Conservation (phyloP, 1,139 yeast genomes). For the Magnusiomyces tetraspermus region DNA sequence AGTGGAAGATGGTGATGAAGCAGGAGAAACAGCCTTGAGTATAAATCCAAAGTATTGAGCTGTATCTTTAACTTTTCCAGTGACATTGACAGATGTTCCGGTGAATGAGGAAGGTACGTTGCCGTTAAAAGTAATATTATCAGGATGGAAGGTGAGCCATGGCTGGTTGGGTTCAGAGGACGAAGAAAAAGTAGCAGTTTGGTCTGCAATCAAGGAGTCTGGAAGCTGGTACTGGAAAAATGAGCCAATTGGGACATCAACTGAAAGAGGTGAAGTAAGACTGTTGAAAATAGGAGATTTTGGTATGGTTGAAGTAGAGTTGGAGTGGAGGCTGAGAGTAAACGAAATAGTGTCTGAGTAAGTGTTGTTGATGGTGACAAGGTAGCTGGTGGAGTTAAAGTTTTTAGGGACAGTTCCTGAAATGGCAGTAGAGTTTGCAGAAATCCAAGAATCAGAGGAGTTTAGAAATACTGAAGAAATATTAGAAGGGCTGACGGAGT, state of each 20-base stretch:
- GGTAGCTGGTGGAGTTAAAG: slow-evolving; percentile 33
- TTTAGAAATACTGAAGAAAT: slow-evolving; percentile 46
- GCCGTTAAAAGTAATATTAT: slow-evolving; percentile 10
- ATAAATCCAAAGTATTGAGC: background rate
- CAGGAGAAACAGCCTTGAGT: background rate
- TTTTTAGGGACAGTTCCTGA: slow-evolving; percentile 48
- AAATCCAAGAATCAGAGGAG: slow-evolving; percentile 41
- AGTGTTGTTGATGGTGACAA: slow-evolving; percentile 49
- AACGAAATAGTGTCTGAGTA: slow-evolving; percentile 57
- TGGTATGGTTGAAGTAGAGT: background rate
- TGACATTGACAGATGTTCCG: slow-evolving; percentile 11
- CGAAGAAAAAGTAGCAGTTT: slow-evolving; percentile 2
- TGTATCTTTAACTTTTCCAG: background rate
- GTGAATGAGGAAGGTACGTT: slow-evolving; percentile 10
- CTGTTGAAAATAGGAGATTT: slow-evolving; percentile 8
- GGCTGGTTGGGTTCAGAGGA: slow-evolving; percentile 9
- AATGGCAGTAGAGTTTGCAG: slow-evolving; percentile 36
- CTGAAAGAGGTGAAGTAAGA: slow-evolving; percentile 20
- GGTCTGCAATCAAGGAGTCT: slow-evolving; percentile 5
- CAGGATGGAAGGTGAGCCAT: slow-evolving; percentile 9
- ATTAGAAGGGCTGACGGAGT: slow-evolving; percentile 39
- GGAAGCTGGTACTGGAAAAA: slow-evolving; percentile 53
- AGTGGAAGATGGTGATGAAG: background rate
- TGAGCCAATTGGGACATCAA: slow-evolving; percentile 61
- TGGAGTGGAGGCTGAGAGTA: slow-evolving; percentile 37